phyloP scores from a whole-genome alignment of 352 stramenopile genomes.

The Pythium sukuiense region DNA sequence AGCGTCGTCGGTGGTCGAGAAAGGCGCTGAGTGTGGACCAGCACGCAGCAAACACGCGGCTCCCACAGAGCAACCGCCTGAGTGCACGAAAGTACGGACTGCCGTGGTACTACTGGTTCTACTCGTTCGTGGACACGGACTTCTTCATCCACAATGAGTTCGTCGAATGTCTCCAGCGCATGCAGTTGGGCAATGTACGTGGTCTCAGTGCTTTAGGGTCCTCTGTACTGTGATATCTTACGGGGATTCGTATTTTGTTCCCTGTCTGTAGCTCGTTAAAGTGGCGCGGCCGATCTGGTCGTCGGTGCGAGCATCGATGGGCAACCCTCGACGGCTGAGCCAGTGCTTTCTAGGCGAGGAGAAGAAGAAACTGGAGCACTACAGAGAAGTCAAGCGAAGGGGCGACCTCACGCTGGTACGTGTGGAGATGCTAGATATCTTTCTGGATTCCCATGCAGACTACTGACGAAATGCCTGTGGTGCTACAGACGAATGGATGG shows the following conservation, averaged over 20 bases:
- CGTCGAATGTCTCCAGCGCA: conserved; percentile 60
- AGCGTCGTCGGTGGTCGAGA: background rate
- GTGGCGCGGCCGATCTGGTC: conserved; percentile 72
- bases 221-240: background rate
- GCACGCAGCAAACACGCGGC: background rate
- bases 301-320: conserved; percentile 75
- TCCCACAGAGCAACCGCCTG: conserved; percentile 3
- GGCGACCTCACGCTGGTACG: conserved; percentile 15
- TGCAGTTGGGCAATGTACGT: conserved; percentile 62
- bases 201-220: background rate
- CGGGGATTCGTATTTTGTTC: background rate
- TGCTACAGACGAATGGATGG: conserved; percentile 18
- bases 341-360: conserved; percentile 65
- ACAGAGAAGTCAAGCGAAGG: conserved; percentile 42
- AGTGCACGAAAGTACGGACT: conserved; percentile 39
- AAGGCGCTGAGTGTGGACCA: conserved; percentile 9
- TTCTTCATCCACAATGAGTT: conserved; percentile 85
- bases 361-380: conserved; percentile 64
- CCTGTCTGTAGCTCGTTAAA: conserved; percentile 37
- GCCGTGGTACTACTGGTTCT: conserved; percentile 75
- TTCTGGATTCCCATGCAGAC: background rate
- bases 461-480: background rate
- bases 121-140: conserved; percentile 57
- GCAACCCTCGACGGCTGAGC: conserved; percentile 65
- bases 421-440: background rate